These are phyloP conservation scores for Scheffersomyces stipitis DNA, from an alignment of 805 yeast species.

Conservation along the genomic window DNA sequence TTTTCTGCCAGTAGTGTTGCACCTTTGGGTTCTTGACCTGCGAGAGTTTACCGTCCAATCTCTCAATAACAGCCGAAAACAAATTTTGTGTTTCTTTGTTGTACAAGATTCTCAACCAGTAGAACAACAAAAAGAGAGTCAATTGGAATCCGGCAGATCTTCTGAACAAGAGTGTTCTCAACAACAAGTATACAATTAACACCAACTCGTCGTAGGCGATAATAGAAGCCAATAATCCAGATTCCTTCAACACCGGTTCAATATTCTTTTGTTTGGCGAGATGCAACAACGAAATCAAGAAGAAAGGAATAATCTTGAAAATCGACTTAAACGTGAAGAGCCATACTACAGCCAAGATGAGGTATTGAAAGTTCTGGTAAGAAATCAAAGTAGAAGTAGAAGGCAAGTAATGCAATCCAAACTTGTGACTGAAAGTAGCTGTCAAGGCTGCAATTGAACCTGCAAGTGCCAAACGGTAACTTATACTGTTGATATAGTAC, in stretches of 20 bases:
- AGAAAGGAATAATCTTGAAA: slow-evolving; percentile 64
- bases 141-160: slow-evolving; percentile 72
- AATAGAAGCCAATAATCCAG: slow-evolving; percentile 39
- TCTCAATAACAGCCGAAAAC: slow-evolving; percentile 39
- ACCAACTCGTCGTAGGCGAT: slow-evolving; percentile 63
- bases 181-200: slow-evolving; percentile 49
- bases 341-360: slow-evolving; percentile 59
- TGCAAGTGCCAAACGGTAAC: slow-evolving; percentile 54
- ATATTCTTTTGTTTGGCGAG: slow-evolving; percentile 43
- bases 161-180: slow-evolving; percentile 63
- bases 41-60: slow-evolving; percentile 43
- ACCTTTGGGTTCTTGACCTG: slow-evolving; percentile 47
- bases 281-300: slow-evolving; percentile 58
- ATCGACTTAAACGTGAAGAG: slow-evolving; percentile 60
- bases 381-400: slow-evolving; percentile 63
- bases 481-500: slow-evolving; percentile 46
- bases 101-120: slow-evolving; percentile 70
- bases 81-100: slow-evolving; percentile 47
- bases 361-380: slow-evolving; percentile 73
- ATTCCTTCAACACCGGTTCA: slow-evolving; percentile 36
- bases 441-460: slow-evolving; percentile 57
- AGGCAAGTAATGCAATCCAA: slow-evolving; percentile 58
- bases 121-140: slow-evolving; percentile 54
- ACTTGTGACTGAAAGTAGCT: slow-evolving; percentile 56
- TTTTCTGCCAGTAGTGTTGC: slow-evolving; percentile 33